Base-by-base conservation (phyloP, 192 early-diverging fungal species). In the Rhizoclosmatium globosum region DNA sequence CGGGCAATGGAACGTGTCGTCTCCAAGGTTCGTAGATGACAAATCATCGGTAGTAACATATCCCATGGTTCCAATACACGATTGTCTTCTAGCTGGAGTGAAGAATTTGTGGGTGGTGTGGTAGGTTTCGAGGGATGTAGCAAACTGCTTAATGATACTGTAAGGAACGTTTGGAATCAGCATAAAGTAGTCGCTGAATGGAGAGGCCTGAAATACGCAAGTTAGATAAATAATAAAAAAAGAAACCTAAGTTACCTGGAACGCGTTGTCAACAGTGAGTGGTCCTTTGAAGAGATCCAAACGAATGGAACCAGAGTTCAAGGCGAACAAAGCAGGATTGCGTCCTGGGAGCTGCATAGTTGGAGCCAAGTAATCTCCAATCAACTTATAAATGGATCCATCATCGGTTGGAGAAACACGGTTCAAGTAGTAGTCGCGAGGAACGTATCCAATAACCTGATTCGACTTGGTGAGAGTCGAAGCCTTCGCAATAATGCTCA, bases 31-130 rank as follows among this genome's bases (percentile, higher is more conserved):
- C 45, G 76, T 83, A 3, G 85, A 81, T n/a, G 43, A 46, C 59
- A 85, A 78, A 44, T 88, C 87, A 47, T 88, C 88, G 58, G 79
- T 83, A 64, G 88, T 89, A 3, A 83, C 80, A 44, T 85, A 87
- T 7, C 88, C 88, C 1, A 83, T 81, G 7, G 85, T 88, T 11
- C 70, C 77, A 47, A 9, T 78, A 59, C 83, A 82, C 46, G 13
- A 60, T 59, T 76, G 61, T 4, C 21, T 21, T 4, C 61, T 4
- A n/a, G n/a, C n/a, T n/a, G n/a, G n/a, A 21, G 7, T 4, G 21
- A 4, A 21, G 61, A 62, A n/a, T 41, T 3, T 13, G 4, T 38
- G 17, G 39, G 13, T 67, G 3, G 76, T 78, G 3, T 70, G 68
- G 45, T 72, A 75, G 9, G 78, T 62, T 77, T 88, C 85, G 68